Evolutionary conservation across 345 rosid genomes (phyloP).

Genomic region (Erysimum cheiranthoides): DNA sequence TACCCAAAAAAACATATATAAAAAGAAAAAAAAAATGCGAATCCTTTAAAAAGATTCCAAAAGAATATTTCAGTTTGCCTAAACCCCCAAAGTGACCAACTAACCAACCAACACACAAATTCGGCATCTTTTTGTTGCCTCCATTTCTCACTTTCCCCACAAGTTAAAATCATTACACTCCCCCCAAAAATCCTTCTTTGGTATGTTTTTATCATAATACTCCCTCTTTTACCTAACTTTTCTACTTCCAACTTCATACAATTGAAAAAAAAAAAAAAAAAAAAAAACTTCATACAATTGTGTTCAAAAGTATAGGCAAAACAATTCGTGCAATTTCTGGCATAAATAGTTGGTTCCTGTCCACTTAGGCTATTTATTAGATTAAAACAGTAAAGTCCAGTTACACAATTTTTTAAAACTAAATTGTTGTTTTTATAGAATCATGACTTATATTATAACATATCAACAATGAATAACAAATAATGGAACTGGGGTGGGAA

Average conservation of each 20-base stretch:
- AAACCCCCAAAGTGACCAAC: constrained; percentile 25
- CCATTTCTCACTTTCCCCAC: constrained; percentile 33
- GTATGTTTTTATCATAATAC: constrained; percentile 6
- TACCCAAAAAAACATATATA: not conserved
- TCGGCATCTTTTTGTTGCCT: constrained; percentile 38
- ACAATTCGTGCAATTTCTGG: not conserved
- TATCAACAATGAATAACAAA: constrained; percentile 12
- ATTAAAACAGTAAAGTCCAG: not conserved
- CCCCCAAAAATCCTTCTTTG: not conserved
- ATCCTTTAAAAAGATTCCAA: constrained; percentile 37
- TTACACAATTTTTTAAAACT: not conserved
- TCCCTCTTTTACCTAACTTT: constrained; percentile 1
- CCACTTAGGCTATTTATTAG: not conserved
- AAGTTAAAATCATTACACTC: constrained; percentile 34
- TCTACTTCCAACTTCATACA: not conserved
- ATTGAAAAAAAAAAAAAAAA: too few species aligned
- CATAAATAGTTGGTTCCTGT: constrained; percentile 1
- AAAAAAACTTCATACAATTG: not conserved
- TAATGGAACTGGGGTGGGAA: not conserved
- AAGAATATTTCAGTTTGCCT: constrained; percentile 37
- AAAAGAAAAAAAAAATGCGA: constrained; percentile 19
- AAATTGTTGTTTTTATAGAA: not conserved
- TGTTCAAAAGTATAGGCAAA: not conserved
- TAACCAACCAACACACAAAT: constrained; percentile 34
- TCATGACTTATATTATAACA: not conserved